These are phyloP conservation scores for Gleditsia sinensis DNA, from an alignment of 306 rosid species.

Conservation along the genomic window DNA sequence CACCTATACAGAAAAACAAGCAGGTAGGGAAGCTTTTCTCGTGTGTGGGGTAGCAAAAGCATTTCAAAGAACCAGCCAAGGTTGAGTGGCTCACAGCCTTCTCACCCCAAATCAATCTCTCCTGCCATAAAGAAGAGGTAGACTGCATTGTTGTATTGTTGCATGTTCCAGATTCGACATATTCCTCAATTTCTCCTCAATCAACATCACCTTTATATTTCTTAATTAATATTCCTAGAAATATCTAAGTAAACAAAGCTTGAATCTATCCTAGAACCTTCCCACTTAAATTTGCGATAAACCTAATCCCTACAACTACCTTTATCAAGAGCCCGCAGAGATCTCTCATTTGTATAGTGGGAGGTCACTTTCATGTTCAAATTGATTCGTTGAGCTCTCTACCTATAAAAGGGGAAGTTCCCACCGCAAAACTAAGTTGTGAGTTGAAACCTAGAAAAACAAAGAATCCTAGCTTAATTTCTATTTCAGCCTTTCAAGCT, in stretches of 20 bases:
- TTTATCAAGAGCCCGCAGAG: constrained; percentile 35
- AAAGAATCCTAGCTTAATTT: constrained; percentile 26
- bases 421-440: constrained; percentile 34
- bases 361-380: constrained; percentile 36
- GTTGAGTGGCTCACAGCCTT: constrained; percentile 40
- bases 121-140: constrained; percentile 32
- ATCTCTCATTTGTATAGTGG: constrained; percentile 42
- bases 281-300: constrained; percentile 55
- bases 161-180: constrained; percentile 50
- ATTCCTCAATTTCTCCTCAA: constrained; percentile 36
- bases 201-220: constrained; percentile 50
- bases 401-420: constrained; percentile 64
- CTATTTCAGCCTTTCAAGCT: constrained; percentile 7
- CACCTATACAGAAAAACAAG: constrained; percentile 26
- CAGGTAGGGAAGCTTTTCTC: constrained; percentile 31
- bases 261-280: constrained; percentile 38
- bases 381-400: constrained; percentile 29
- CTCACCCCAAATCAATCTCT: constrained; percentile 30
- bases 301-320: constrained; percentile 50
- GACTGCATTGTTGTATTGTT: constrained; percentile 28
- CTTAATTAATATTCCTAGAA: not conserved
- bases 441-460: constrained; percentile 32
- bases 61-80: constrained; percentile 42
- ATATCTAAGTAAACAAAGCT: constrained; percentile 38
- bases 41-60: constrained; percentile 69